Conservation (phyloP, 805 yeast genomes). For the Clavispora santaluciae region DNA sequence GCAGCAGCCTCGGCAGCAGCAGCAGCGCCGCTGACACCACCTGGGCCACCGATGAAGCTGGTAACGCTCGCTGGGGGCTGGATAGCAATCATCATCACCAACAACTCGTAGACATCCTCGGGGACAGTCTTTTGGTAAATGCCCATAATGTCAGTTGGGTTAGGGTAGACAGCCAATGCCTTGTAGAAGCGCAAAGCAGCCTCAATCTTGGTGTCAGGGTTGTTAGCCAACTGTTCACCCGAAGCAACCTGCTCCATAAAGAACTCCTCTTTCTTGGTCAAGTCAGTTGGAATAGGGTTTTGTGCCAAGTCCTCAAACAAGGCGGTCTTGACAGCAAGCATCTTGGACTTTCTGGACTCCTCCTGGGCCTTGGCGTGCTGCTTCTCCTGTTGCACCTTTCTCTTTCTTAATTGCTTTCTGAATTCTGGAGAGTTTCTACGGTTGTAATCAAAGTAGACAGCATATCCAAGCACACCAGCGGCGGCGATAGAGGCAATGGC, state of each 20-base stretch:
- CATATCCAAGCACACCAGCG: conserved; percentile 64
- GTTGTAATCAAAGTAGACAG: conserved; percentile 84
- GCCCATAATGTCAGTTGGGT: conserved; percentile 86
- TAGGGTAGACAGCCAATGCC: conserved; percentile 89
- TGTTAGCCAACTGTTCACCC: conserved; percentile 76
- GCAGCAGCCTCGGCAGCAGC: conserved; percentile 21
- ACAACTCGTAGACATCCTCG: conserved; percentile 71
- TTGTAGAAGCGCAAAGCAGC: conserved; percentile 91
- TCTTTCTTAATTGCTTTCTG: conserved; percentile 68
- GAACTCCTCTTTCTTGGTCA: conserved; percentile 65
- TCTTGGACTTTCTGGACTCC: conserved; percentile 54
- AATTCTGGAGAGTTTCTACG: conserved; percentile 81
- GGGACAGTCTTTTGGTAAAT: conserved; percentile 88
- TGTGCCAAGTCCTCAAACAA: conserved; percentile 59
- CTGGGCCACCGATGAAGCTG: conserved; percentile 47
- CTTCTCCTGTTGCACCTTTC: conserved; percentile 57
- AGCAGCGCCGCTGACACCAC: conserved; percentile 23
- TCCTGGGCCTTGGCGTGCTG: conserved; percentile 49
- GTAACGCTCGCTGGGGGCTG: conserved; percentile 82
- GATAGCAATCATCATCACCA: conserved; percentile 85
- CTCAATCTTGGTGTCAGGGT: conserved; percentile 65
- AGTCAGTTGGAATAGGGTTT: conserved; percentile 72
- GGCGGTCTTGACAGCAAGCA: conserved; percentile 56
- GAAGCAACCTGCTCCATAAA: conserved; percentile 79
- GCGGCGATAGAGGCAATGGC: conserved; percentile 43